Evolutionary conservation across 768 basidiomycete species (phyloP), one percentile per base, ranked within the genome.

Genomic region (Porpolomopsis calyptriformis): DNA sequence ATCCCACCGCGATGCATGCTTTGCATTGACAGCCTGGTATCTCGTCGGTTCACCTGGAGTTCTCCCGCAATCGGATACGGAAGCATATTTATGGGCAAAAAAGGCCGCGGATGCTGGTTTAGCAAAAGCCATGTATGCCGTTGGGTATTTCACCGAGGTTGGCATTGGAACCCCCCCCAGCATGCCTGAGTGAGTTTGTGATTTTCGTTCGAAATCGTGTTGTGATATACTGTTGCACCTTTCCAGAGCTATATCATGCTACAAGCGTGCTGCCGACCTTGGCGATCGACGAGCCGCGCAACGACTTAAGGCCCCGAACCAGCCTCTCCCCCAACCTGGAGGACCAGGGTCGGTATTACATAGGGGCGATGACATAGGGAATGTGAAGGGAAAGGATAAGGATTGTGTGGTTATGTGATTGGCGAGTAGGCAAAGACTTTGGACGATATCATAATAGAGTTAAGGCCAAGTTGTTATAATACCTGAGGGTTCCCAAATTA

Each of bases 21-120:
- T 98, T 58, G 94, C 96, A 1, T 72, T 99, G 34, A 98, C 96
- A 14, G 93, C 96, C 5, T 99, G 94, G 94, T 99, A 99, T 59
- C 82, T 99, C 52, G 94, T 98, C 49, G 96, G 96, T 39, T 97
- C 93, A 7, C 89, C 93, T 0, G 94, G 96, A 19, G 91, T 99
- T 1, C 76, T 99, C 12, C 94, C 96, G 1, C 96, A 99, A 59
- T 96, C 92, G 0, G 96, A 99, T 60, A 98, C 94, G 0, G 96
- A 99, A 59, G 96, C 96, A 9, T 98, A 81, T 64, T 69, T 99
- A 2, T 99, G 96, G 96, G 90, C 96, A 4, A 87, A 87, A 65
- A 92, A 82, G 57, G 92, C 96, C 19, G 93, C 92, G 14, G 93
- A 97, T 24, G 78, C 75, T 9, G 94, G 91, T 1, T 73, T 99